Evolutionary conservation across 441 rosid genomes (phyloP).

Genomic region (Adansonia madagascariensis): DNA sequence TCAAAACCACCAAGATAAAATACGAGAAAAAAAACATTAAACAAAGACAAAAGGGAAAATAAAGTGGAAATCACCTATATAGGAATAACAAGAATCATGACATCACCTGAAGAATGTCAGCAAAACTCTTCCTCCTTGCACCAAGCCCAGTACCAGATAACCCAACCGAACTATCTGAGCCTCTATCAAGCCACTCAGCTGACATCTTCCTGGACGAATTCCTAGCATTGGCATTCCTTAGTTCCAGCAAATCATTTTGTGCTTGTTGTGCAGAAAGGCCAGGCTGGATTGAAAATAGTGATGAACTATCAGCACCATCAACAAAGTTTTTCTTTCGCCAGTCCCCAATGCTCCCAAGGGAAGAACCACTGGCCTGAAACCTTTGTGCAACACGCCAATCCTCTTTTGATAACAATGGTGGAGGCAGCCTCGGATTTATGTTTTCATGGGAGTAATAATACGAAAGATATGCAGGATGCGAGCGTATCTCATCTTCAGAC

Average conservation of each 20-base stretch:
- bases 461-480: conserved; percentile 76
- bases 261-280: conserved; percentile 57
- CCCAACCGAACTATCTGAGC: conserved; percentile 46
- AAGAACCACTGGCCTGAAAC: conserved; percentile 66
- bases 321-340: conserved; percentile 51
- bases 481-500: conserved; percentile 78
- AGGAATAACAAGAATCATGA: not conserved
- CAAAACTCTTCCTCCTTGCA: conserved; percentile 88
- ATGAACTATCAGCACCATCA: conserved; percentile 48
- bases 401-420: conserved; percentile 80
- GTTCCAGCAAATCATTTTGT: conserved; percentile 67
- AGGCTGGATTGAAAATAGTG: conserved; percentile 79
- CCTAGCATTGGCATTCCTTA: conserved; percentile 58
- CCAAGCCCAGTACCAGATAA: conserved; percentile 59
- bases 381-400: conserved; percentile 88
- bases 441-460: conserved; percentile 81
- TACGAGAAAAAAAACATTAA: conserved; percentile 1
- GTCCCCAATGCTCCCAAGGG: conserved; percentile 56
- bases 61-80: not conserved
- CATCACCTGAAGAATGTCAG: conserved; percentile 89
- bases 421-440: conserved; percentile 79
- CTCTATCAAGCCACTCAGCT: conserved; percentile 57
- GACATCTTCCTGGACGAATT: conserved; percentile 45
- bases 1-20: not conserved
- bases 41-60: not conserved